Evolutionary conservation across 2,329 filamentous ascomycete genomes (phyloP).

Genomic region (Pezicula radicicola): DNA sequence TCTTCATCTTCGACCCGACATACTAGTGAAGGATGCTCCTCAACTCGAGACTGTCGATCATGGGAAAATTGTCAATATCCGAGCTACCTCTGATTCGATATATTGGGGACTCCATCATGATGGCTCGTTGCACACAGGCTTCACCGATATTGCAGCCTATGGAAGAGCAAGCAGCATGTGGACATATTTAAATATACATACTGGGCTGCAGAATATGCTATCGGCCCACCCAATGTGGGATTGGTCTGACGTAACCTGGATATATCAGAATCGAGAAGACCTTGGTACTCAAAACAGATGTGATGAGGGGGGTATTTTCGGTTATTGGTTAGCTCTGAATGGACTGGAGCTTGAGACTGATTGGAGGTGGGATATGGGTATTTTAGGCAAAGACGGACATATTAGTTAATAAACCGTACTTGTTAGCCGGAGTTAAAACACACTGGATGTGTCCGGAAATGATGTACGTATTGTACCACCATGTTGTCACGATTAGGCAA

Average conservation of each 20-base stretch:
- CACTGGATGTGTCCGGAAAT: not conserved
- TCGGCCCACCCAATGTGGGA: not conserved
- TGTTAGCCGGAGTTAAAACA: not conserved
- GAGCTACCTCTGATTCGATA: not conserved
- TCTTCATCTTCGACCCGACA: not conserved
- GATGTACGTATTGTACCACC: not conserved
- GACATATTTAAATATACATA: constrained; percentile 1
- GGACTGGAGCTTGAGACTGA: not conserved
- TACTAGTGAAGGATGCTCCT: not conserved
- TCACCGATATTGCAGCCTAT: not conserved
- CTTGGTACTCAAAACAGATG: not conserved
- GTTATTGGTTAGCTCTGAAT: constrained; percentile 1
- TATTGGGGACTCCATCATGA: constrained; percentile 1
- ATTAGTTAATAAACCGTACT: not conserved
- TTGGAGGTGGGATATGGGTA: not conserved
- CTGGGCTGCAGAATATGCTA: not conserved
- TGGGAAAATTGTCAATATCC: not conserved
- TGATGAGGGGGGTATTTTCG: not conserved
- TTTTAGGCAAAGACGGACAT: not conserved
- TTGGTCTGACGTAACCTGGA: not conserved
- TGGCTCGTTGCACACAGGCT: not conserved
- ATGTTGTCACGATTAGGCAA: not conserved
- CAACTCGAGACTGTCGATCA: not conserved
- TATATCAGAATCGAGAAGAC: not conserved
- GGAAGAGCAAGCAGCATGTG: constrained; percentile 1